A percentile compares a stretch with the other conserved stretches of the same genome.
Evolutionary conservation across 2,329 filamentous ascomycete species (phyloP).

Genomic region (Fusarium equiseti): DNA sequence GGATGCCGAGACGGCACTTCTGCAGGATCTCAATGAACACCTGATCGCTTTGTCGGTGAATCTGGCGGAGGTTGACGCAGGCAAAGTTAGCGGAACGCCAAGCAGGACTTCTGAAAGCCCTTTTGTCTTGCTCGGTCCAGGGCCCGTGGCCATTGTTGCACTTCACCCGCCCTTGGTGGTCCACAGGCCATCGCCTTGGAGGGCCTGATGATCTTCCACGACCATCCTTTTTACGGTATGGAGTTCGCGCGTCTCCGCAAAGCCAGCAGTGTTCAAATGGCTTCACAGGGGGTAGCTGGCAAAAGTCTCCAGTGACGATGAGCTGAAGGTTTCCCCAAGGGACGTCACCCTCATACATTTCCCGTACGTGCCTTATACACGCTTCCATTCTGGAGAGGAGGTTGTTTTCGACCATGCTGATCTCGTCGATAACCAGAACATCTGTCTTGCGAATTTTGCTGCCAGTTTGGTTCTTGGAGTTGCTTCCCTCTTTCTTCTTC

Average conservation of each 20-base stretch:
- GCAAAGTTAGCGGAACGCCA: conserved; percentile 68
- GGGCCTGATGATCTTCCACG: too few relatives aligned
- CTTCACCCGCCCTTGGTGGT: too few relatives aligned
- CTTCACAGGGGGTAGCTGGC: conserved; percentile 69
- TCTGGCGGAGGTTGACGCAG: conserved; percentile 64
- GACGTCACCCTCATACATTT: too few relatives aligned
- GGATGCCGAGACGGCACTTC: conserved; percentile 63
- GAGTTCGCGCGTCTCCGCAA: too few relatives aligned
- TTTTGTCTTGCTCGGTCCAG: conserved; percentile 59
- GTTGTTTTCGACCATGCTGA: conserved; percentile 72
- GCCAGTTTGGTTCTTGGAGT: too few relatives aligned
- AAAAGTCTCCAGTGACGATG: conserved; percentile 62
- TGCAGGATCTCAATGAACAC: conserved; percentile 67
- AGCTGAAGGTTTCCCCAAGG: conserved; percentile 44
- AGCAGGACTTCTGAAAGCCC: conserved; percentile 68
- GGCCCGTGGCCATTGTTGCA: not conserved
- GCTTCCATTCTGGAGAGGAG: conserved; percentile 41
- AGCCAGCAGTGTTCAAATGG: conserved; percentile 57
- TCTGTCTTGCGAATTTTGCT: conserved; percentile 45
- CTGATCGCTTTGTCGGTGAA: conserved; percentile 68
- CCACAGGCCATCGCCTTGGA: too few relatives aligned
- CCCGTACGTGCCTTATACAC: too few relatives aligned
- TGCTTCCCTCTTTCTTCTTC: too few relatives aligned
- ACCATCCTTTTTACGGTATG: too few relatives aligned
- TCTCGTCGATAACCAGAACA: conserved; percentile 73